Evolutionary conservation across 2,329 filamentous ascomycete genomes (phyloP), one percentile per base, ranked within the genome.

Genomic region (Epichloe elymi): DNA sequence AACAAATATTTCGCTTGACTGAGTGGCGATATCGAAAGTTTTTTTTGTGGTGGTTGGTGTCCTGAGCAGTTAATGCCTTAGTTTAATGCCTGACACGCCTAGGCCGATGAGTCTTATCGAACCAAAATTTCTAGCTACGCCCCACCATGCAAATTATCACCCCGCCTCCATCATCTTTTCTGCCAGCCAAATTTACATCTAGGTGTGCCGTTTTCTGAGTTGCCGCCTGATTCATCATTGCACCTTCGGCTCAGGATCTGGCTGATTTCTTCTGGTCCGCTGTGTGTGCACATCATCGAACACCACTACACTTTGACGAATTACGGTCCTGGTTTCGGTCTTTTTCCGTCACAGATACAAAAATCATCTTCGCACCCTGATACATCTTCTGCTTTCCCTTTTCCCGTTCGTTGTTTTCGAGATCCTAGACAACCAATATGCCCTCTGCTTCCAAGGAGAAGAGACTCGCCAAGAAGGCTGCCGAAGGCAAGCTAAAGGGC

Each of bases 401-500:
- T 51, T 44, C 40, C 48, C 53, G 33, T 37, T 36, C 52, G 46
- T 44, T 53, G 45, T 36, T 56, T 51, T 53, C 50, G 51, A 36
- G 36, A 41, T 39, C 5, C 17, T 40, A 15, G 23, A 37, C 40
- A 60, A 58, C 57, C 71, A 80, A 66, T 43, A 85, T 85, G 80
- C 75, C 83, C 64, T 85, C 82, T 55, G 72, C 80, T 56, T 82
- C 82, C 65, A 86, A 86, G 70, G 80, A 83, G 61, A 85, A 84
- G 74, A 75, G 82, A 68, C 75, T 85, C 58, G 82, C 82, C 53
- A 84, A 84, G 75, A 82, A 82, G 74, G 79, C 79, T 58, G 80
- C 78, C 64, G 74, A 86, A 47, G 86, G 85, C 68, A 85, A 84
- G 70, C 85, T 87, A 74, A 90, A 91, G 79, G 84, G 84, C 20